Base-by-base conservation (phyloP, 148 eudicot genomes). In the Rhododendron ovatum region DNA sequence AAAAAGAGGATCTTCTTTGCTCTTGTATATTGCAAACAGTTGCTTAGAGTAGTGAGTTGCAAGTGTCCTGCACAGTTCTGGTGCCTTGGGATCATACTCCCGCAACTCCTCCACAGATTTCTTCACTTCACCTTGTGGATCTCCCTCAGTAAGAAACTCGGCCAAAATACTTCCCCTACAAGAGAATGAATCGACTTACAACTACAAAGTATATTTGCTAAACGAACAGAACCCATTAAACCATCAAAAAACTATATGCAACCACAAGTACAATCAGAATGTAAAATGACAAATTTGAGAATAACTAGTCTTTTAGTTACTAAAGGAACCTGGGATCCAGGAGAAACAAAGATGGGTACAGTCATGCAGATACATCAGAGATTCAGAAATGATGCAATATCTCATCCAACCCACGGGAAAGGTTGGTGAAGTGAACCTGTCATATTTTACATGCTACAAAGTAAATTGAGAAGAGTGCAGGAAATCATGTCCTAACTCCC, bases 31-130 rank as follows among this genome's bases (percentile, higher is more conserved):
- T 20, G 86, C 85, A 80, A 96, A 95, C 80, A 96, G 90, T 81
- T 96, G 99, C 88, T 91, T 93, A 47, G 96, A 91, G 90, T 96
- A 96, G 86, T 33, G 92, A 18, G 76, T 84, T 35, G 98, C 98
- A 86, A 93, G 89, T 80, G 33, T 85, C 77, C 86, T 84, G 88
- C 98, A 94, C 83, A 76, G n/a, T 82, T 94, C 92, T 81, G 86
- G 80, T 4, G 94, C 96, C 50, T 89, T 48, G 4, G 90, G 77
- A 73, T 93, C 71, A 87, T 63, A 86, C 43, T 81, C 84, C 67
- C 37, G 53, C 89, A 96, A 82, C 88, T 96, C 93, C 90, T 93
- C 88, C 84, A 93, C 94, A 37, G 95, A 76, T 85, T 91, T 96
- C 45, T n/a, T 84, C 51, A 95, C 79, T 81, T 91, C 90, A 1